These are phyloP conservation scores for Isatis tinctoria DNA, from an alignment of 345 rosid species.

Conservation along the genomic window DNA sequence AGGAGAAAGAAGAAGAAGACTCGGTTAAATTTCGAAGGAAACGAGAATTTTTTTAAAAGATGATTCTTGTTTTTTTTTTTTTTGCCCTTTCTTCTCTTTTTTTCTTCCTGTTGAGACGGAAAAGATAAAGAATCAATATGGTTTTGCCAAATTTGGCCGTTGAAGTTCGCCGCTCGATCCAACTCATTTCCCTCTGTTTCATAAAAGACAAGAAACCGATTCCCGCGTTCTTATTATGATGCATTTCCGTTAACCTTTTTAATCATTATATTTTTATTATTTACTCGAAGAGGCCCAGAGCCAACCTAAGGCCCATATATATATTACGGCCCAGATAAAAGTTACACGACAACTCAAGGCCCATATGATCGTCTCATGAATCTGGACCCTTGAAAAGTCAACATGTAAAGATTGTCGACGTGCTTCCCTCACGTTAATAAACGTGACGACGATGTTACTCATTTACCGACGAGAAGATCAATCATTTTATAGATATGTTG, in stretches of 20 bases:
- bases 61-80: not conserved
- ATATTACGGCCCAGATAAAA: not conserved
- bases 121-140: not conserved
- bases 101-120: not conserved
- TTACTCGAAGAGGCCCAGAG: not conserved
- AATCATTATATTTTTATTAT: not conserved
- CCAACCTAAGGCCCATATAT: not conserved
- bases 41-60: not conserved
- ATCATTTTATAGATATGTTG: not conserved
- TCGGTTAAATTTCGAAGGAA: not conserved
- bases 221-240: slow-evolving; percentile 25
- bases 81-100: not conserved
- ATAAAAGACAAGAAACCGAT: not conserved
- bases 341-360: not conserved
- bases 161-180: slow-evolving; percentile 21
- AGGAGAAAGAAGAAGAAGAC: not conserved
- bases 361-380: not conserved
- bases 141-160: slow-evolving; percentile 30
- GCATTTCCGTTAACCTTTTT: slow-evolving; percentile 1
- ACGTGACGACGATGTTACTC: slow-evolving; percentile 13
- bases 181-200: slow-evolving; percentile 24
- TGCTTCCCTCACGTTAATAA: slow-evolving; percentile 13
- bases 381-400: not conserved
- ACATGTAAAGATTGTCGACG: not conserved
- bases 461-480: slow-evolving; percentile 1